Evolutionary conservation across 345 rosid species (phyloP).

Genomic region (Populus ilicifolia): DNA sequence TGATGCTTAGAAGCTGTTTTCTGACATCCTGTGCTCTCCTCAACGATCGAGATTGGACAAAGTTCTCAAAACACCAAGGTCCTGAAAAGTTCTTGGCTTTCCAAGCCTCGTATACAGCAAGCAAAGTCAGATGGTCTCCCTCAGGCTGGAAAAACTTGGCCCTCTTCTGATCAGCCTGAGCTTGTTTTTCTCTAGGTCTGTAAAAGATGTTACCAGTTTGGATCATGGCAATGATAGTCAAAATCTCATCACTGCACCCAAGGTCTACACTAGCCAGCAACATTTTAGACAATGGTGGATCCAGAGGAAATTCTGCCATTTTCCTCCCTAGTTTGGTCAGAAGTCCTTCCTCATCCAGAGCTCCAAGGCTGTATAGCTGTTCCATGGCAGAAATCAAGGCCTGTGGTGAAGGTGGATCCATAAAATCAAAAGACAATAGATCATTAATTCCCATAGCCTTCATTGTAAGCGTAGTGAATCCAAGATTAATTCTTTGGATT

Average conservation of each 20-base stretch:
- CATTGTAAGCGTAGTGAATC: conserved; percentile 57
- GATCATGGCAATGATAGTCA: conserved; percentile 87
- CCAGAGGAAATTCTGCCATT: conserved; percentile 97
- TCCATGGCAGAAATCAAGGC: conserved; percentile 91
- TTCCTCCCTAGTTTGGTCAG: conserved; percentile 85
- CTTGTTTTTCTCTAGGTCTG: conserved; percentile 90
- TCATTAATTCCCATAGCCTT: conserved; percentile 96
- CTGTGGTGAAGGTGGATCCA: conserved; percentile 73
- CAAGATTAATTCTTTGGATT: conserved; percentile 89
- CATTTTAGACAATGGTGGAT: conserved; percentile 89
- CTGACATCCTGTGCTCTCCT: conserved; percentile 83
- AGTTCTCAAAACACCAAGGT: conserved; percentile 90
- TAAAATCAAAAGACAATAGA: conserved; percentile 66
- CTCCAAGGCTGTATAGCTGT: conserved; percentile 79
- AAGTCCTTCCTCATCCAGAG: conserved; percentile 85
- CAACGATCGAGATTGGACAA: conserved; percentile 72
- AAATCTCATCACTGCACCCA: conserved; percentile 91
- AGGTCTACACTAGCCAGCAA: conserved; percentile 89
- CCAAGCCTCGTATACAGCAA: conserved; percentile 93
- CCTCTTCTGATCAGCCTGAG: conserved; percentile 89
- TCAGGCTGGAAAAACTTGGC: conserved; percentile 87
- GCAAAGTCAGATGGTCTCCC: conserved; percentile 93
- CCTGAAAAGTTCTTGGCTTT: conserved; percentile 82
- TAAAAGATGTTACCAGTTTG: conserved; percentile 86
- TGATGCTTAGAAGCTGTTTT: conserved; percentile 81